A percentile compares a stretch with the other conserved stretches of the same genome.
Evolutionary conservation across 2,329 filamentous ascomycete genomes (phyloP).

Genomic region (Colletotrichum siamense): DNA sequence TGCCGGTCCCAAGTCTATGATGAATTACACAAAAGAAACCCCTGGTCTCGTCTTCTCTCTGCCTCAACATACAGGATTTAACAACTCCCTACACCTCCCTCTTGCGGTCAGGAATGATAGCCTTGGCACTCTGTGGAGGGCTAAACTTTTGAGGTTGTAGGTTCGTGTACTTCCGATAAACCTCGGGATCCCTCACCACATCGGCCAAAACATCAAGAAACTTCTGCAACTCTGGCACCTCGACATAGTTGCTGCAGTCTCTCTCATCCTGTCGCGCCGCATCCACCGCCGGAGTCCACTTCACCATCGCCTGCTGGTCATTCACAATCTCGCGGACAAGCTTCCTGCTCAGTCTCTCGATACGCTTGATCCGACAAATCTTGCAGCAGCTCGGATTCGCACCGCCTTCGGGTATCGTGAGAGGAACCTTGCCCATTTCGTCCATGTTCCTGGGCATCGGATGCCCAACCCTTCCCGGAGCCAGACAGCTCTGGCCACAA

Average conservation of each 20-base stretch:
- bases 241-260: background rate
- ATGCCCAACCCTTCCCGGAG: background rate
- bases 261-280: background rate
- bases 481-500: background rate
- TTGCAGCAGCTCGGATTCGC: slow-evolving; percentile 2
- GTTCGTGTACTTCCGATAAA: slow-evolving; percentile 3
- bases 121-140: background rate
- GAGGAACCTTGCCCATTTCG: background rate
- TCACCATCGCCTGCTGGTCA: background rate
- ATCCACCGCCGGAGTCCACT: background rate
- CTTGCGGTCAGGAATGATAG: background rate
- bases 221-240: slow-evolving; percentile 5
- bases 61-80: background rate
- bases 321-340: slow-evolving; percentile 4
- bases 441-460: slow-evolving; percentile 1
- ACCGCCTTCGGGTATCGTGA: slow-evolving; percentile 12
- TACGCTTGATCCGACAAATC: background rate
- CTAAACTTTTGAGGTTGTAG: background rate
- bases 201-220: background rate
- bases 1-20: background rate
- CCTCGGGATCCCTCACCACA: background rate
- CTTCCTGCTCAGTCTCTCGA: background rate
- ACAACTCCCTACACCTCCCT: background rate
- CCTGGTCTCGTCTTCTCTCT: background rate
- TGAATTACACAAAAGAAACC: background rate